Base-by-base conservation (phyloP, 148 eudicot species). In the Nepenthes gracilis region DNA sequence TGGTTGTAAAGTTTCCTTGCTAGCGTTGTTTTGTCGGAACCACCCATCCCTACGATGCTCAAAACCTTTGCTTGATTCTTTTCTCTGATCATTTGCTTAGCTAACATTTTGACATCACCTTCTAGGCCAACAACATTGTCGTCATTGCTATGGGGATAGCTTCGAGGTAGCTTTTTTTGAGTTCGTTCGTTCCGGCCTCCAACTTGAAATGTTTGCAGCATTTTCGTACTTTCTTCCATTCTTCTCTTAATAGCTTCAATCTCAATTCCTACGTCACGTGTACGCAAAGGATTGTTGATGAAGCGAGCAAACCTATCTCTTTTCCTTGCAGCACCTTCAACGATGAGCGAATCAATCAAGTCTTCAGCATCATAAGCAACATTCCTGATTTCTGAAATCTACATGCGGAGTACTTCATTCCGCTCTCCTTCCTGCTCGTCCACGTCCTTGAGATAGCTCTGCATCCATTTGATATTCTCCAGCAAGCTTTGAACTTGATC, bases 1-100 rank as follows among this genome's bases (percentile, higher is more conserved):
- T 70, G 74, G 55, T 75, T 75, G 65, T 70, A 70, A 0, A 75
- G 58, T 64, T 66, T 75, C 53, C 66, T 67, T 2, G 72, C 72
- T 1, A 73, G 38, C 36, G 71, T 74, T 1, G 78, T 66, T 66
- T 75, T 75, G 9, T 71, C 79, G 1, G 62, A 75, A 59, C 64
- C 64, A 9, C 64, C 64, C 53, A 60, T 60, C 12, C 64, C 54
- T 6, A 60, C 54, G 47, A 60, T 33, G 15, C 36, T 33, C 4
- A 60, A 33, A 33, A 47, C n/a, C 12, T 48, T 33, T 2, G 35
- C 7, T 33, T 4, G 2, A 12, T 2, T 5, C 1, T 32, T 12
- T 12, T 45, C 53, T 9, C 12, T 33, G 50, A 36, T 45, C 37
- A 60, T n/a, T 11, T 6, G 13, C 32, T 43, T 36, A 60, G 47